Percentiles rank a stretch among this genome's conserved stretches.
phyloP scores from a whole-genome alignment of 768 basidiomycete genomes.

The Saitozyma podzolica region DNA sequence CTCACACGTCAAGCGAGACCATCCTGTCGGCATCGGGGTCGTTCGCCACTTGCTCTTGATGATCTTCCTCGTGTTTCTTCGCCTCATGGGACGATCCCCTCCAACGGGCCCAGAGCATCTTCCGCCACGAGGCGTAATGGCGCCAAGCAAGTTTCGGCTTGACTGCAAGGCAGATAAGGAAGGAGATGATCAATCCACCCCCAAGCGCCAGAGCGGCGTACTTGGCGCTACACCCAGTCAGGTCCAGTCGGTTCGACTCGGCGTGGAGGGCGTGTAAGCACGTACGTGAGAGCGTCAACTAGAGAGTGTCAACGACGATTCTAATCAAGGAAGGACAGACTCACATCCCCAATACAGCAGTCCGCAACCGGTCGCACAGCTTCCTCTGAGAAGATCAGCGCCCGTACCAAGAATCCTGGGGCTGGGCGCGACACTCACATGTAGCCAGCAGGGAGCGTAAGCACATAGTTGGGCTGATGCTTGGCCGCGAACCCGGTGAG shows the following conservation, averaged over 20 bases:
- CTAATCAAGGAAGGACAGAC: constrained; percentile 12
- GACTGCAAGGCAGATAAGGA: constrained; percentile 22
- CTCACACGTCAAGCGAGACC: constrained; percentile 16
- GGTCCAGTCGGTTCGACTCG: neutral
- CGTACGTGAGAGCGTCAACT: neutral
- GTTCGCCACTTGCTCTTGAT: neutral
- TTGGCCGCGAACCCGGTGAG: constrained; percentile 23
- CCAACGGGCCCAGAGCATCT: neutral
- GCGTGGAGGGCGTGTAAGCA: neutral
- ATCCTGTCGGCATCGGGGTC: constrained; percentile 11
- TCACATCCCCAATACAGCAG: constrained; percentile 37
- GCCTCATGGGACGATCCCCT: neutral
- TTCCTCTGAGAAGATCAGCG: constrained; percentile 24
- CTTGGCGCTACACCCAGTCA: constrained; percentile 27
- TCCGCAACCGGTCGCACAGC: constrained; percentile 35
- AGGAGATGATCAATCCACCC: constrained; percentile 17
- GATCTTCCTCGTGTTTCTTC: constrained; percentile 4
- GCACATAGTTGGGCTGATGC: constrained; percentile 13
- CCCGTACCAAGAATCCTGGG: neutral
- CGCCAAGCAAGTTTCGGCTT: constrained; percentile 1
- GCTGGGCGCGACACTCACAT: constrained; percentile 18
- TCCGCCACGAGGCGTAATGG: neutral
- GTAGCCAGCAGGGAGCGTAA: constrained; percentile 39
- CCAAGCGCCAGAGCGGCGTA: constrained; percentile 30
- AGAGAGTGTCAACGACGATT: constrained; percentile 2